These are phyloP conservation scores for Lantana camara DNA, from an alignment of 257 asterid species.

Conservation along the genomic window DNA sequence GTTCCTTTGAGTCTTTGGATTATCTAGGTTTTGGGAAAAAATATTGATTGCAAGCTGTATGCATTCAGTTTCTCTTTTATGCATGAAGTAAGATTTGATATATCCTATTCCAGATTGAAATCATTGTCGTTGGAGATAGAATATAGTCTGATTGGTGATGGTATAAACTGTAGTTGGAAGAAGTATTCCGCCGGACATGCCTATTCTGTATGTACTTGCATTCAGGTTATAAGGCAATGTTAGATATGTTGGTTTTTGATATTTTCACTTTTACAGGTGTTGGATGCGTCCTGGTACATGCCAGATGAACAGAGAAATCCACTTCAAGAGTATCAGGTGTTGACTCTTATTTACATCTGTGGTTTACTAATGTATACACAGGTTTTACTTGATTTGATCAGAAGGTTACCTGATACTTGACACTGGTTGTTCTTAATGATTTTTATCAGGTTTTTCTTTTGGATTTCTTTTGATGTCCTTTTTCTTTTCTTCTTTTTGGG, in stretches of 20 bases:
- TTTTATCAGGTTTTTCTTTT: neutral
- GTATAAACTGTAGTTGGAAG: too few relatives aligned
- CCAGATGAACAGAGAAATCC: slow-evolving; percentile 98
- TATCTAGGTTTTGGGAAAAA: too few relatives aligned
- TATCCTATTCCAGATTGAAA: neutral
- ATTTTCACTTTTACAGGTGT: slow-evolving; percentile 48
- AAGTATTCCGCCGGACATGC: too few relatives aligned
- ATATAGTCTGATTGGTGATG: neutral
- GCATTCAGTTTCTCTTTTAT: neutral
- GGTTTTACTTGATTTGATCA: neutral
- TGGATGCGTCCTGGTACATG: slow-evolving; percentile 99
- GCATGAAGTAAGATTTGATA: neutral
- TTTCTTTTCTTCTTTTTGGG: slow-evolving; percentile 1
- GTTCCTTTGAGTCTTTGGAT: too few relatives aligned
- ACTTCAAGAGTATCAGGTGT: slow-evolving; percentile 96
- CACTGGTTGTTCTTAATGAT: neutral
- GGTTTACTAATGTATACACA: neutral
- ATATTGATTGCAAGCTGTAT: neutral
- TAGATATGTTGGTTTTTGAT: slow-evolving; percentile 10
- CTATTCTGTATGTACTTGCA: slow-evolving; percentile 4
- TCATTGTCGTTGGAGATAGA: neutral
- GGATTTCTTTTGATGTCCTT: slow-evolving; percentile 1
- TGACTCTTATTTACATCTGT: slow-evolving; percentile 11
- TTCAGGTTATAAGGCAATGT: slow-evolving; percentile 2
- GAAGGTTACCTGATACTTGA: slow-evolving; percentile 4